Percentiles rank a stretch among this genome's conserved stretches.
Conservation (phyloP, 371 early-diverging fungal genomes). For the Choanephora cucurbitarum region DNA sequence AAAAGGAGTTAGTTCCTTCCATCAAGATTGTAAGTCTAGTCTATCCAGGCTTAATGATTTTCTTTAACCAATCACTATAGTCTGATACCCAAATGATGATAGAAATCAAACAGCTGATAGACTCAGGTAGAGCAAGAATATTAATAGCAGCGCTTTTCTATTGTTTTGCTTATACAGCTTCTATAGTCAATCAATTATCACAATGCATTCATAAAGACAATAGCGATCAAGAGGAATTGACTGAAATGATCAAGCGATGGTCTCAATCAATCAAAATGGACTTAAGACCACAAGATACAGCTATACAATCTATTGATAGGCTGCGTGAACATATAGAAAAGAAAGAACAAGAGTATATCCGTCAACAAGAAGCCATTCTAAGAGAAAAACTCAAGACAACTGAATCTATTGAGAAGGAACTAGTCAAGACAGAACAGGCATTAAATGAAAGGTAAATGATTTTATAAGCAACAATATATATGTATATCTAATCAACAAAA, state of each 20-base stretch:
- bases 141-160: no score
- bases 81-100: no score
- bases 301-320: conserved; percentile 7
- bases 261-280: background rate
- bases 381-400: background rate
- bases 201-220: background rate
- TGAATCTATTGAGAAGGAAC: background rate
- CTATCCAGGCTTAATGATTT: no score
- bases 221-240: background rate
- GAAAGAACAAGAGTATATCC: conserved; percentile 1
- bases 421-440: background rate
- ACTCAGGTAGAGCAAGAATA: no score
- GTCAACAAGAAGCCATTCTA: conserved; percentile 2
- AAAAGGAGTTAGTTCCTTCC: no score
- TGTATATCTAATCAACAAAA: no score
- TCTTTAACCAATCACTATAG: no score
- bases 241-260: conserved; percentile 11
- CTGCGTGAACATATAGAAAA: conserved; percentile 9
- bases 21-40: no score
- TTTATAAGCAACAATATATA: no score
- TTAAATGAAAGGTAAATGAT: conserved; percentile 4
- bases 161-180: no score
- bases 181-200: no score
- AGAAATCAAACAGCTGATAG: no score
- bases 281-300: conserved; percentile 5